Percentiles rank a stretch among this genome's conserved stretches.
Conservation (phyloP, 2,329 filamentous ascomycete species). For the Escovopsis weberi region DNA sequence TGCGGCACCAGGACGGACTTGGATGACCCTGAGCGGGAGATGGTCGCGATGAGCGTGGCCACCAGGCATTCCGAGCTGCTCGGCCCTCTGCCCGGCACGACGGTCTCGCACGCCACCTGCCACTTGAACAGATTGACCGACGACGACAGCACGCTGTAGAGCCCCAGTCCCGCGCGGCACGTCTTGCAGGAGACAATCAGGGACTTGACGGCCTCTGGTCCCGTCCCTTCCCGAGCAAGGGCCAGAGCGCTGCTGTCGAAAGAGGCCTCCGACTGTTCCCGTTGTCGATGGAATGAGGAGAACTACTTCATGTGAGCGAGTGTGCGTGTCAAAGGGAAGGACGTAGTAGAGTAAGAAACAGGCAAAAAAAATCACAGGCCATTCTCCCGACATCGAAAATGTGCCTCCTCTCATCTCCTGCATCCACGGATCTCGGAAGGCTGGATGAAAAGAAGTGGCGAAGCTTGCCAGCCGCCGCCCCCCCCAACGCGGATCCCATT, state of each 20-base stretch:
- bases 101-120: conserved; percentile 30
- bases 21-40: conserved; percentile 41
- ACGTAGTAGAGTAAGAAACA: neutral
- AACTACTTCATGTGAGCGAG: conserved; percentile 21
- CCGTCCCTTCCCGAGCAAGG: conserved; percentile 8
- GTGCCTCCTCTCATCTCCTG: conserved; percentile 38
- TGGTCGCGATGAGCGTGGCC: conserved; percentile 36
- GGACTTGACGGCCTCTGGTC: conserved; percentile 11
- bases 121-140: conserved; percentile 44
- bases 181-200: conserved; percentile 30
- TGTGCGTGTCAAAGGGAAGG: neutral
- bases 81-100: conserved; percentile 15
- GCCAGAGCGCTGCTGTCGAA: conserved; percentile 17
- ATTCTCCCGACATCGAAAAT: conserved; percentile 11
- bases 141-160: conserved; percentile 27
- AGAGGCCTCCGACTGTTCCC: conserved; percentile 10
- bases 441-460: conserved; percentile 29
- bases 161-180: conserved; percentile 33
- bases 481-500: conserved; percentile 24
- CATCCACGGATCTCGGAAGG: conserved; percentile 31
- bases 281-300: conserved; percentile 15
- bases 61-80: conserved; percentile 36
- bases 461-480: conserved; percentile 14
- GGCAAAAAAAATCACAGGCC: too few relatives aligned
- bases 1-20: conserved; percentile 37